Conservation (phyloP, 208 protist species). For the Tritrichomonas foetus region DNA sequence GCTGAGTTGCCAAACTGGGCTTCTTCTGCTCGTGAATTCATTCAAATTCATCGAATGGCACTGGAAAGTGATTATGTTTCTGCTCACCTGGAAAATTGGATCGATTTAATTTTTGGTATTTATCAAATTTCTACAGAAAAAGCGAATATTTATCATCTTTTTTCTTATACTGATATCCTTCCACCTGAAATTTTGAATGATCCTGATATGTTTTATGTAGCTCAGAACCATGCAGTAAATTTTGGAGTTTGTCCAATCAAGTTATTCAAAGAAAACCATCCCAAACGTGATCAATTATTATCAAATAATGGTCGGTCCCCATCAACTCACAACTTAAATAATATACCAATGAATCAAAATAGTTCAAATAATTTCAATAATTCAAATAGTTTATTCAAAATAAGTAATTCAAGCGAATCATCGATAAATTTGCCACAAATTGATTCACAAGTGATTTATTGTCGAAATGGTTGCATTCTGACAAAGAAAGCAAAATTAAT, state of each 20-base stretch:
- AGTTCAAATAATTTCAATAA: too few species aligned
- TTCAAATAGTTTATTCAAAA: too few species aligned
- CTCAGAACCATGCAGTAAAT: neutral
- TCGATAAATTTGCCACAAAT: too few species aligned
- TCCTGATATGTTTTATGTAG: neutral
- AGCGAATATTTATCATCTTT: neutral
- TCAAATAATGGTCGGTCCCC: too few species aligned
- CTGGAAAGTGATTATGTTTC: neutral
- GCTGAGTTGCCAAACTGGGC: neutral
- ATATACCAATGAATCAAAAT: too few species aligned
- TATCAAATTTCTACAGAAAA: neutral
- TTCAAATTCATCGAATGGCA: neutral
- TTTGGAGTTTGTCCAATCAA: neutral
- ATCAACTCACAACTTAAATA: too few species aligned
- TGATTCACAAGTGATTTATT: too few species aligned
- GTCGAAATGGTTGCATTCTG: too few species aligned
- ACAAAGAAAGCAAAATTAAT: too few species aligned
- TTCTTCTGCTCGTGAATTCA: neutral
- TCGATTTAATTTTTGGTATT: slow-evolving; percentile 2
- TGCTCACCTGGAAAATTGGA: neutral
- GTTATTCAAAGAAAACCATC: neutral
- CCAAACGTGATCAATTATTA: neutral
- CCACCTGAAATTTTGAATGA: too few species aligned
- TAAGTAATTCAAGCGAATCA: too few species aligned
- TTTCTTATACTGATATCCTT: neutral